phyloP scores from a whole-genome alignment of 2,329 filamentous ascomycete species.

The Phialemoniopsis sp. region DNA sequence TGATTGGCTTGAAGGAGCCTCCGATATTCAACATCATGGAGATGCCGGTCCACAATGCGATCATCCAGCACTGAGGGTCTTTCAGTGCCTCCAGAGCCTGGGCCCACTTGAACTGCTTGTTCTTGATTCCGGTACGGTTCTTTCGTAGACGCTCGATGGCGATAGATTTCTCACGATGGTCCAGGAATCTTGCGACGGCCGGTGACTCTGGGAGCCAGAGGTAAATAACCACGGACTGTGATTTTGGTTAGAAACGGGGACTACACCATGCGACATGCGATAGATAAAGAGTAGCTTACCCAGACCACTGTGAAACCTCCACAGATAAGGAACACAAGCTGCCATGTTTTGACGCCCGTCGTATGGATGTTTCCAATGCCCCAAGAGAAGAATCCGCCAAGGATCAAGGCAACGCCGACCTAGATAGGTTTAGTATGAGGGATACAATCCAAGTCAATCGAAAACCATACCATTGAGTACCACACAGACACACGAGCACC shows the following conservation, averaged over 20 bases:
- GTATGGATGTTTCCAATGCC: too few species aligned
- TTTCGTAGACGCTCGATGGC: slow-evolving; percentile 30
- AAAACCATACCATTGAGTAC: too few species aligned
- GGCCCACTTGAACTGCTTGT: slow-evolving; percentile 23
- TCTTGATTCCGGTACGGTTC: slow-evolving; percentile 35
- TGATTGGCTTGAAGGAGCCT: too few species aligned
- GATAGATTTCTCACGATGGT: slow-evolving; percentile 27
- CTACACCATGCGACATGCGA: slow-evolving; percentile 10
- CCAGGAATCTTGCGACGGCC: slow-evolving; percentile 25
- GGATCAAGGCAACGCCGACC: slow-evolving; percentile 20
- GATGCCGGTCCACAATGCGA: too few species aligned
- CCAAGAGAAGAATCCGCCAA: slow-evolving; percentile 26
- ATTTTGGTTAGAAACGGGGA: too few species aligned
- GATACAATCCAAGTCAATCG: slow-evolving; percentile 24
- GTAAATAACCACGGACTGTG: slow-evolving; percentile 47
- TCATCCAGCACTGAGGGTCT: slow-evolving; percentile 20
- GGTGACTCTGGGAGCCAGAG: slow-evolving; percentile 32
- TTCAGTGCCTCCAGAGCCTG: slow-evolving; percentile 23
- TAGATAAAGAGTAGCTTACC: too few species aligned
- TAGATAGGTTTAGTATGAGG: slow-evolving; percentile 21
- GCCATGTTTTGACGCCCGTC: too few species aligned
- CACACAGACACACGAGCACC: slow-evolving; percentile 30
- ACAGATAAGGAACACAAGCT: slow-evolving; percentile 57
- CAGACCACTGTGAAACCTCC: slow-evolving; percentile 50
- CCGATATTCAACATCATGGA: too few species aligned